Evolutionary conservation across 345 rosid species (phyloP), one percentile per base, ranked within the genome.

Genomic region (Geranium rotundifolium): DNA sequence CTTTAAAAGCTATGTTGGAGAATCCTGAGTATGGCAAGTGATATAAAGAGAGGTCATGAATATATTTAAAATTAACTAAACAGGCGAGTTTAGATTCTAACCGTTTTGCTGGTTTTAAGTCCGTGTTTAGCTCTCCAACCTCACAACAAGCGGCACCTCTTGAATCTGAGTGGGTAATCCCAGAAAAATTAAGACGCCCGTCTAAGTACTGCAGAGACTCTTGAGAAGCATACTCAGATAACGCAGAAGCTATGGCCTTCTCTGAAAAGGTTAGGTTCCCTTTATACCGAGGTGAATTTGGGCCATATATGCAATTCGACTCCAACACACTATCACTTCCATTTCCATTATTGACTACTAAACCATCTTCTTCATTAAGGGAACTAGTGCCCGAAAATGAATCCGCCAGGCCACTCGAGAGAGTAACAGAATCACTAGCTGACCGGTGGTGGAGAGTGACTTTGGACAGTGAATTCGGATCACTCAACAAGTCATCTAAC

Each of bases 281-380:
- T 69, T 58, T 88, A 59, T 68, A 76, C 67, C 96, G 75, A 20
- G 96, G 96, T 14, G 96, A 88, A 72, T 81, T 85, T 19, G 96
- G 96, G 72, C 96, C 92, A 61, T 88, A 88, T 0, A 80, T 61
- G 69, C 79, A 85, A 67, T 81, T 77, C 19, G 87, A 78, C 67
- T 86, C 84, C 80, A 86, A 67, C 61, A 69, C 79, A 5, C 76
- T n/a, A n/a, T n/a, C n/a, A n/a, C n/a, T n/a, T n/a, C n/a, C n/a
- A n/a, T n/a, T 69, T 65, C 75, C 65, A 67, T 73, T 54, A 61
- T 82, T 82, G 56, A 17, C 23, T 17, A 41, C 67, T 41, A 59
- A 73, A 37, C 57, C 62, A 70, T 77, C 66, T 4, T 75, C 78
- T 34, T 60, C 82, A 67, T 70, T 76, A 16, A 69, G 65, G 19